Evolutionary conservation across 768 basidiomycete genomes (phyloP), one percentile per base, ranked within the genome.

Genomic region (Boletus rex-veris): DNA sequence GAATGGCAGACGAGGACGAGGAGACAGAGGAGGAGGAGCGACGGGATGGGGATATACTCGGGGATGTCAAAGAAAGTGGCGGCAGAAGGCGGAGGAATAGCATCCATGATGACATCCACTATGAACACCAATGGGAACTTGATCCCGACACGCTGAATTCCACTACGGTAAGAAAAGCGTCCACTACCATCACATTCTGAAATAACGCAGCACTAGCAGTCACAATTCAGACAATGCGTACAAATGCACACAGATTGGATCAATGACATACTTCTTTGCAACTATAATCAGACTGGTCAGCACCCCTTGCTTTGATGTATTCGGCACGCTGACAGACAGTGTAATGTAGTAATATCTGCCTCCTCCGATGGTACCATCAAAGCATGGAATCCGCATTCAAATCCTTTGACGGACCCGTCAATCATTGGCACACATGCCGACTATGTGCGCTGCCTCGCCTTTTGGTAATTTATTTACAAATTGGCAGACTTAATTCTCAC

Each of bases 221-320:
- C 84, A 26, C 75, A 78, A 19, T 98, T 97, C 67, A 81, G 96
- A 30, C 95, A 98, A 68, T 88, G 85, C 53, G 85, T 86, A 9
- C 94, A 98, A 66, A 80, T 83, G 6, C 94, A 98, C 68, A 86
- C 85, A 1, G 95, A 98, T 71, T 99, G 96, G 96, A 83, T 98
- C 35, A 99, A 97, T 66, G 96, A 98, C 63, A 82, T 98, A 44
- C 65, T 93, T 3, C 78, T 99, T 16, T 94, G 91, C 73, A 95
- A 98, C 66, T 79, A 84, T 56, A 93, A 97, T 60, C 94, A 95
- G 67, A 97, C 89, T 4, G 75, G 90, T 87, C 45, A 41, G 83
- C 72, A 41, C 18, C 19, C 37, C 33, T 41, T 55, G 15, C 40
- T 18, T 26, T 47, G 16, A 37, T 37, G n/a, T n/a, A 9, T 30